Evolutionary conservation across 768 basidiomycete genomes (phyloP), one percentile per base, ranked within the genome.

Genomic region (Vararia minispora): DNA sequence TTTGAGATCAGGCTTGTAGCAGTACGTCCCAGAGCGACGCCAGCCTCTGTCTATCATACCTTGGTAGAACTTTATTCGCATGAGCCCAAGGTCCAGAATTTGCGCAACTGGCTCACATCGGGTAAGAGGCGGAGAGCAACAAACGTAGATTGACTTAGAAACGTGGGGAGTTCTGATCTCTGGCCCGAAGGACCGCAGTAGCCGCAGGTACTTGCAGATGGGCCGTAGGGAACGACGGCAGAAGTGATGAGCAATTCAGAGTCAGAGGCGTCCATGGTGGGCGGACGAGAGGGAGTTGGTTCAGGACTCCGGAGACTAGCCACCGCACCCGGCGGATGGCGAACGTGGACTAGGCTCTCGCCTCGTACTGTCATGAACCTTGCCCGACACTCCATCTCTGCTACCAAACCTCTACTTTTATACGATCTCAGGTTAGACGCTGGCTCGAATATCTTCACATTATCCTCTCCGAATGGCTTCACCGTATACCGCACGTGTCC

Each of bases 1-100:
- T 45, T 64, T 70, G 58, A 92, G 64, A 56, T 92, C 78, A 4
- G 91, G 91, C 45, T 86, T 88, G 58, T 97, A 97, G 51, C 87
- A 78, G 59, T 79, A 91, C 21, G 62, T 65, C 60, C 85, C 85
- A 39, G 83, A 84, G 43, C 87, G 71, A 38, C 87, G 72, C 86
- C 86, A 90, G 18, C 86, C 85, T 14, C 78, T 69, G 58, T 88
- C 78, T 46, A 88, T 78, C 83, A 89, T 85, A 47, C 58, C 63
- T 52, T 87, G 84, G 57, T 89, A 89, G 14, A 67, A 68, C 85
- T 88, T 51, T 31, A 17, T 21, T 13, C 18, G 28, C 33, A 8
- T 8, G 18, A 7, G 18, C 23, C 13, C 22, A 28, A 32, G 28
- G 11, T 28, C 16, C 11, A 20, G 5, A 28, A 33, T 26, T 28